A percentile compares a stretch with the other conserved stretches of the same genome.
These are phyloP conservation scores for Harringtonia aguacate DNA, from an alignment of 2,329 filamentous ascomycete species.

Conservation along the genomic window DNA sequence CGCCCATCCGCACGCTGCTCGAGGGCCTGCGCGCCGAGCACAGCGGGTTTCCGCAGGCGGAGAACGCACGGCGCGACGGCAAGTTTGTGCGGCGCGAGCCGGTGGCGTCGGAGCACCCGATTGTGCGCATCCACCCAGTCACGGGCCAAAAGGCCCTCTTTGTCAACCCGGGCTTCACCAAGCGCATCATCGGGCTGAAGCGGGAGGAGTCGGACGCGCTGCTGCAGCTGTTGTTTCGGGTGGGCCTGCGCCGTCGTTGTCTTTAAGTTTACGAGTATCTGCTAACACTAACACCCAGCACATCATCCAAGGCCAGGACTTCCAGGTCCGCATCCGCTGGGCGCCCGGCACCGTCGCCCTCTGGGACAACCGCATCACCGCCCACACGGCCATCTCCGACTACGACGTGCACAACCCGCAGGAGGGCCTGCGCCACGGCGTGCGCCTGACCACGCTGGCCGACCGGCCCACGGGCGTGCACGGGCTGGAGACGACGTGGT, in stretches of 20 bases:
- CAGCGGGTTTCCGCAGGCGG: constrained; percentile 25
- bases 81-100: constrained; percentile 26
- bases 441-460: constrained; percentile 28
- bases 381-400: constrained; percentile 32
- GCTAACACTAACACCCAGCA: constrained; percentile 25
- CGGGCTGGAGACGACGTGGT: constrained; percentile 26
- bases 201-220: constrained; percentile 57
- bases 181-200: constrained; percentile 53
- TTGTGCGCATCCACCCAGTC: constrained; percentile 68
- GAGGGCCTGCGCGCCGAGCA: constrained; percentile 27
- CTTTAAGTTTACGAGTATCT: too few species aligned
- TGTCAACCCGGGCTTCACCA: constrained; percentile 54
- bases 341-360: constrained; percentile 53
- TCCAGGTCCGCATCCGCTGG: constrained; percentile 59
- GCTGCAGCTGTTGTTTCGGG: constrained; percentile 63
- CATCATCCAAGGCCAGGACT: constrained; percentile 46
- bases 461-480: constrained; percentile 26
- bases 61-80: constrained; percentile 21
- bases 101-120: constrained; percentile 61
- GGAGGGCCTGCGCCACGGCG: constrained; percentile 28
- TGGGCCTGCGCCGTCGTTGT: too few species aligned
- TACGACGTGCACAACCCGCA: constrained; percentile 28
- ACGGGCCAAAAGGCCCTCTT: constrained; percentile 79
- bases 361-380: constrained; percentile 54
- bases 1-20: constrained; percentile 23